Base-by-base conservation (phyloP, 1,284 basidiomycete genomes). In the Athelia psychrophila region DNA sequence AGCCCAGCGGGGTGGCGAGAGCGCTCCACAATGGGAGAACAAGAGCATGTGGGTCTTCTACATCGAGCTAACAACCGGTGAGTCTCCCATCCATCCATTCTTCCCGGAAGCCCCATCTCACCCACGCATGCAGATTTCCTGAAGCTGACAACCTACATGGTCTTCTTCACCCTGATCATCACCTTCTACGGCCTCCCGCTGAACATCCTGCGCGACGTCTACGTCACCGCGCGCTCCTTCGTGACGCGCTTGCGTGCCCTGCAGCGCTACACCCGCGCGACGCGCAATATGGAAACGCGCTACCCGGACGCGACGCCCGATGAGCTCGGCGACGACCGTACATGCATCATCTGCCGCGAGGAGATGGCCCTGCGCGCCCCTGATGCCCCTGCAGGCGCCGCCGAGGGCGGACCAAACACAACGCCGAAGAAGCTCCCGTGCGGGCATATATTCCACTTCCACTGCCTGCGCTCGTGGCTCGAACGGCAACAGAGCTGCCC, bases 321-420 rank as follows among this genome's bases (percentile, higher is more conserved):
- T 52, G 96, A 99, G 67, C 75, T 99, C 68, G 71, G 78, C 24
- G 74, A 82, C 48, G 97, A 99, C 71, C 83, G 82, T 52, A 98
- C 95, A 2, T 99, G 97, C 66, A 98, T 99, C 64, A 98, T 99
- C 60, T 98, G 97, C 65, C 82, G 97, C n/a, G 96, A 99, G 70
- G 96, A 99, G 66, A 95, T 99, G 93, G 69, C 81, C 33, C 66
- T 77, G 18, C 71, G 71, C 47, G 68, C 60, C 36, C 33, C 33
- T 42, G 20, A n/a, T 6, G 38, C 38, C 38, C 16, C 38, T 6
- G 38, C 38, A n/a, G 20, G 38, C 38, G 38, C 38, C 38, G 38
- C 38, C n/a, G 20, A 22, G 30, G 88, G 88, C 52, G 93, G 90
- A 1, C 93, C 91, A 19, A 98, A 98, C 63, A 91, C 91, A 53